Evolutionary conservation across 2,329 filamentous ascomycete genomes (phyloP), one percentile per base, ranked within the genome.

Genomic region (Grosmannia penicillata): DNA sequence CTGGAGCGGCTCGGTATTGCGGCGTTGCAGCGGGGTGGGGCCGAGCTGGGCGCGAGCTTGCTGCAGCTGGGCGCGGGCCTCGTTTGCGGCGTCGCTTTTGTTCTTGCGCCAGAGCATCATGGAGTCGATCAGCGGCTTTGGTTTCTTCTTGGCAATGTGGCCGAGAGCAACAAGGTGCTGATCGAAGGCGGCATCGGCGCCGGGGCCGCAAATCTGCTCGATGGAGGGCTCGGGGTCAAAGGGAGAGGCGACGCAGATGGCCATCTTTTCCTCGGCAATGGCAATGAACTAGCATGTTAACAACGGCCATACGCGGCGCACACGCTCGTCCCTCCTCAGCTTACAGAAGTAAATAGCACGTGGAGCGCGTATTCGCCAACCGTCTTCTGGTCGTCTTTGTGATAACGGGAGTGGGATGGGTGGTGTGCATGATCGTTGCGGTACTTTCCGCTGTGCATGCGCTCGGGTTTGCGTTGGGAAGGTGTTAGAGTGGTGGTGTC

Each of bases 31-130:
- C 7, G 65, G 66, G 28, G 57, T 68, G 41, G 41, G 53, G 8
- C 57, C 60, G 6, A 54, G 49, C 30, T 54, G 56, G 25, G 55
- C 55, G 14, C 62, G 64, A 17, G 63, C 55, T 39, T 75, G 70
- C 47, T 75, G 71, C 18, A 76, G 58, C 49, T 75, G 66, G 32
- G 47, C 58, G 18, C 75, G 67, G 22, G 81, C 78, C 45, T 79
- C 73, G 48, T 75, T 79, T 22, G 87, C 86, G 18, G 81, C 77
- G 57, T 96, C 89, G 47, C 86, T 93, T 62, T 96, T 96, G 47
- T 76, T 83, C 58, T 95, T 96, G 40, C 91, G 78, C 91, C 91
- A 98, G 24, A 93, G 72, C 84, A 98, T 98, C 56, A 98, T 86
- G 17, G 84, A 87, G 57, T 98, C 91, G 51, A 98, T 95, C 37